Evolutionary conservation across 2,329 filamentous ascomycete genomes (phyloP), one percentile per base, ranked within the genome.

Genomic region (Colletotrichum sojae): DNA sequence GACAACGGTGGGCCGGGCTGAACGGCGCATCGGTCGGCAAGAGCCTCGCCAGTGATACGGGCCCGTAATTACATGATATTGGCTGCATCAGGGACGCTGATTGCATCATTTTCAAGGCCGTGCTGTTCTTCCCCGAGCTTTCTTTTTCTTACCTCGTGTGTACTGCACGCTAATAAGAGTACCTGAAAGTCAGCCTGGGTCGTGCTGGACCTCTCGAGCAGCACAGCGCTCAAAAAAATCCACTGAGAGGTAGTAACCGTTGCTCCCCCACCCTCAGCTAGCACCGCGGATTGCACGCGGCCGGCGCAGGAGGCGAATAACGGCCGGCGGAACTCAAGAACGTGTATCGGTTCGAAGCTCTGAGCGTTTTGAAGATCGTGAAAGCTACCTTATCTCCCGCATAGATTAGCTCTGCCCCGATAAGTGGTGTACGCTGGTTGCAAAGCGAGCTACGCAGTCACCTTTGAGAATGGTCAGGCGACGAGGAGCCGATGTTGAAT

Each of bases 1-100:
- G 70, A 72, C 72, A 71, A 57, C 45, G 60, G 63, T 70, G 67
- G 70, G 65, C 63, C 66, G 70, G 69, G 69, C 54, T 65, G 70
- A 65, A 72, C 65, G 71, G 66, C 66, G 66, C 66, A 64, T 67
- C 62, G 59, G 69, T 72, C 71, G 71, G 71, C 71, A 72, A 70
- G 66, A 72, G 69, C 71, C 71, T 72, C 59, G 71, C 66, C 58
- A 63, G 58, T 39, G 54, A 68, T 53, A 70, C 51, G 45, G 67
- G 55, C 48, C 62, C 62, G 51, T 66, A 69, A 68, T 61, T 69
- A 61, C 54, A 66, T 52, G 63, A 71, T 64, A 66, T 63, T 72
- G 68, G 53, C 45, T 51, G 71, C 51, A 36, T 57, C 65, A 40
- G 27, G 36, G 49, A 54, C 39, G 43, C 53, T 62, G 55, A 66